Evolutionary conservation across 2,329 filamentous ascomycete species (phyloP), one percentile per base, ranked within the genome.

Genomic region (Chaetomiaceae sp.): DNA sequence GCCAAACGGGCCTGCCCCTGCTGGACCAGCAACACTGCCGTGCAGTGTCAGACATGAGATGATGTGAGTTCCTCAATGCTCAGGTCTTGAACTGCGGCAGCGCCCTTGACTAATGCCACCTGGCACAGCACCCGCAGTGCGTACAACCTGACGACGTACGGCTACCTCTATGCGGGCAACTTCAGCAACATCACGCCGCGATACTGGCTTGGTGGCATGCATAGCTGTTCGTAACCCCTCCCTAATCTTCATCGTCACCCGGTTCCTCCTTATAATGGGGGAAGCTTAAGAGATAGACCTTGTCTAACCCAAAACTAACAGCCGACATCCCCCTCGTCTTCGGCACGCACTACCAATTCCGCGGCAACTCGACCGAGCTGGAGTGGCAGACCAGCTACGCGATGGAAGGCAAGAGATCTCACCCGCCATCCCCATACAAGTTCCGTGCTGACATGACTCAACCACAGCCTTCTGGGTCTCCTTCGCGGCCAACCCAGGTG

Each of bases 291-390:
- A 29, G 22, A 37, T 17, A 38, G 31, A 25, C 20, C 4, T 23
- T 6, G 6, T 9, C 15, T 48, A 22, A 48, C 36, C 25, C 31
- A 48, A 5, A 22, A 14, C 29, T n/a, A n/a, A n/a, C 36, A 48
- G 46, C 46, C 23, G 46, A 48, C 17, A 48, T 48, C 36, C 46
- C 46, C 46, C 36, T 48, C 15, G 46, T 48, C 23, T 48, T 48
- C 17, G 36, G 46, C 25, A 48, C 46, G 9, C 46, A 48, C 46
- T n/a, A 22, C 36, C 23, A 48, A 25, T 48, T 48, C 36, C 46
- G 46, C 17, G 36, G 46, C 37, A 48, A 48, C 46, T 48, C 46
- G 46, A 48, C 46, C 17, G 36, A 48, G 25, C 17, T 48, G 4
- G 46, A 48, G 27, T 48, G 36, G 46, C 34, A 48, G 46, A 48